Evolutionary conservation across 371 early-diverging fungal species (phyloP), one percentile per base, ranked within the genome.

Genomic region (Apophysomyces trapeziformis): DNA sequence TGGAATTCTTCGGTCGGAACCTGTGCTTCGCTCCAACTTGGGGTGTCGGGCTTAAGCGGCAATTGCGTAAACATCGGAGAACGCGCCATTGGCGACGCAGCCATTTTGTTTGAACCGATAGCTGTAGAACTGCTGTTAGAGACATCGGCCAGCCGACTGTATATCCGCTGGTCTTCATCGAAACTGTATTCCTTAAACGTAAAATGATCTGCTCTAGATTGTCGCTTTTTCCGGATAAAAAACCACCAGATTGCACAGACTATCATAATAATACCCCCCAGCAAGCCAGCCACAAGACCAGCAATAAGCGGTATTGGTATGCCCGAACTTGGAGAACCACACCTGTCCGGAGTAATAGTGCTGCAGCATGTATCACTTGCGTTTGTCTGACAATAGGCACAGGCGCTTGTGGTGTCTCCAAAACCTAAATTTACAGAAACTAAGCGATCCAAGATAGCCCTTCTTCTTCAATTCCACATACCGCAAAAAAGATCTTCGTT

Each of bases 401-500:
- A 83, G 7, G 76, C 78, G 7, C 47, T 47, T 0, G 4, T 6
- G 46, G 26, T 21, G 35, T 46, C 18, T 43, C 39, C 37, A 56
- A 45, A 63, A 13, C 46, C 61, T 45, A 61, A 6, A 45, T 37
- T 12, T 45, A 26, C 26, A 26, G 26, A 44, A 18, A 37, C 36
- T 45, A 35, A 26, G 41, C 46, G 59, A 56, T 8, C 61, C 45
- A 62, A 8, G 21, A 44, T 13, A 12, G 37, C n/a, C 47, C 26
- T 21, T 58, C 26, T 21, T 11, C 21, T 13, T 67, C 8, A 54
- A 35, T 32, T 32, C 54, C 38, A 67, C 68, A 21, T 74, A 76
- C 79, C 83, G 68, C 83, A 83, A 54, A 72, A 69, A 8, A 63
- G 26, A 7, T 79, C 79, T 56, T 83, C 83, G 44, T 83, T 83